Evolutionary conservation across 805 yeast genomes (phyloP), one percentile per base, ranked within the genome.

Genomic region (Maudiozyma turicensis): DNA sequence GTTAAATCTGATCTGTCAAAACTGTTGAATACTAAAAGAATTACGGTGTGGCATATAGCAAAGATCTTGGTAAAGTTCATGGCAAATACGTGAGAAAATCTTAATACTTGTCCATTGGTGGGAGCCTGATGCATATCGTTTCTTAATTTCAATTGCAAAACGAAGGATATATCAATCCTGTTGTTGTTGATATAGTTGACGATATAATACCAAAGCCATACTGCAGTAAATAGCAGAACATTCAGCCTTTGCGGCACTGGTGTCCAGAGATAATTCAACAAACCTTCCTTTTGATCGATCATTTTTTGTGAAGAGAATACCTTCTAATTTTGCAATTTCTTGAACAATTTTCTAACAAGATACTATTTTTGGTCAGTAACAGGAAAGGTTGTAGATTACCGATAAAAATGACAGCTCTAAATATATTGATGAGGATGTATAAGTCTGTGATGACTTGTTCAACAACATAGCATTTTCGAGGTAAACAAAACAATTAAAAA

Each of bases 231-330:
- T 3, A 81, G 52, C 14, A 80, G 64, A 3, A 77, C 55, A 13
- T 80, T 64, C 43, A 80, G 72, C 43, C 82, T 59, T 54, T 72
- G 76, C 1, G 82, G 79, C n/a, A 74, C 58, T 1, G 82, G 82
- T 11, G 40, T 31, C 11, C 20, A 9, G 6, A 47, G 11, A 15
- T 33, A 13, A n/a, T 11, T n/a, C 40, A 35, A 26, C 11, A 26
- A 15, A 14, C 38, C 38, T 15, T 35, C 14, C 8, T 35, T 15
- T 20, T 20, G 26, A 20, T 20, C 26, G 26, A 3, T 20, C 26
- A 20, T 20, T 20, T 20, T 20, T 4, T 3, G 26, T 20, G 26
- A 20, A 20, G 26, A 20, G 26, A 35, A 15, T 35, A 35, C 38
- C 38, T 11, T 35, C 38, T 15, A 20, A 20, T 4, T 2, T 20